phyloP scores from a whole-genome alignment of 768 basidiomycete genomes.

The Boletus subcaerulescens region DNA sequence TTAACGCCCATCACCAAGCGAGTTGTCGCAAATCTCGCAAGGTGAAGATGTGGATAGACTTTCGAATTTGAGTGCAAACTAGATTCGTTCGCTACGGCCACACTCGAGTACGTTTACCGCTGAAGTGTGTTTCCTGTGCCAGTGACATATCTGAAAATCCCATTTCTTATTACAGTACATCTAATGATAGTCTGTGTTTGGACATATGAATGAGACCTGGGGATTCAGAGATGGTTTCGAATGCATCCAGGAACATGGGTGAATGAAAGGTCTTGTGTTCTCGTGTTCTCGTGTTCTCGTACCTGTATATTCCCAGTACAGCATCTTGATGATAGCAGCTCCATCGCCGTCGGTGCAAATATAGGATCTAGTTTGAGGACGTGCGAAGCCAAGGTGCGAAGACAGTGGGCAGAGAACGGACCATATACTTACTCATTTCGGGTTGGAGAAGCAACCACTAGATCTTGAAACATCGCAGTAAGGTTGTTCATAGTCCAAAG shows the following conservation, averaged over 20 bases:
- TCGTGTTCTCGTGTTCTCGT: conserved; percentile 1
- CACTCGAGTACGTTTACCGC: neutral
- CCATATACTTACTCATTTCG: neutral
- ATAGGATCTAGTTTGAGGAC: neutral
- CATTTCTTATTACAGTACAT: neutral
- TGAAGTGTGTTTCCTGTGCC: neutral
- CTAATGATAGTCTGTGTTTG: neutral
- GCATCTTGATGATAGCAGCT: neutral
- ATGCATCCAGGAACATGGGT: neutral
- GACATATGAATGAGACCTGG: neutral
- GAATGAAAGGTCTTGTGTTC: neutral
- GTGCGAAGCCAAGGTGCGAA: neutral
- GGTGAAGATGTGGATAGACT: no score
- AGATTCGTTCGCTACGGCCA: neutral
- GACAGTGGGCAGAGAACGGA: neutral
- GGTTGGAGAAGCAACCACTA: neutral
- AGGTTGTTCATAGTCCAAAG: no score
- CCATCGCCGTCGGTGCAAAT: conserved; percentile 1
- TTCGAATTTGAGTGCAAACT: no score
- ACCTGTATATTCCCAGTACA: neutral
- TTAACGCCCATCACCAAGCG: no score
- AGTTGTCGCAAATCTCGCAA: no score
- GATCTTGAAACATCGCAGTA: neutral
- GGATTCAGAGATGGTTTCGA: neutral
- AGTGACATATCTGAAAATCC: neutral